Evolutionary conservation across 1,284 basidiomycete genomes (phyloP).

Genomic region (Boletus semigastroideus): DNA sequence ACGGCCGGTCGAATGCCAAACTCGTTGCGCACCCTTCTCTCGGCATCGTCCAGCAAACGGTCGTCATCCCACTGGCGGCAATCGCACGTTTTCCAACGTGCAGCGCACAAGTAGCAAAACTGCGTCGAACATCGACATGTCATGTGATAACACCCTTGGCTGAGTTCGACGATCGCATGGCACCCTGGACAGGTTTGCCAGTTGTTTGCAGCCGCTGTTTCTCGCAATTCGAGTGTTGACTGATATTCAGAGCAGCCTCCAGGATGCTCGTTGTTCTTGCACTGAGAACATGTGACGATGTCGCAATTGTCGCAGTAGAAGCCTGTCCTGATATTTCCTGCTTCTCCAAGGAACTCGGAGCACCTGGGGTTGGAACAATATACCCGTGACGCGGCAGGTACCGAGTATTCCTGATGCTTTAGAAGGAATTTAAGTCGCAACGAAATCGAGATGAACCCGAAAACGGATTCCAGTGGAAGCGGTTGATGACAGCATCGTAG

Average conservation of each 20-base stretch:
- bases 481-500: conserved; percentile 40
- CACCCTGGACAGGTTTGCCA: conserved; percentile 47
- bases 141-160: conserved; percentile 44
- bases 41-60: conserved; percentile 32
- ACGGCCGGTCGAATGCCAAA: conserved; percentile 16
- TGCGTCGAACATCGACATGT: conserved; percentile 43
- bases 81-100: conserved; percentile 39
- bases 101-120: conserved; percentile 46
- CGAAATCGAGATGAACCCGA: conserved; percentile 24
- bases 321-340: conserved; percentile 4
- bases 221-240: conserved; percentile 28
- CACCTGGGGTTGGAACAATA: conserved; percentile 43
- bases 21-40: conserved; percentile 30
- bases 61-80: conserved; percentile 44
- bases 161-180: conserved; percentile 41
- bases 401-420: conserved; percentile 34
- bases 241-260: conserved; percentile 21
- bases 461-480: conserved; percentile 32
- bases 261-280: conserved; percentile 28
- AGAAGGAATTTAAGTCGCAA: conserved; percentile 27
- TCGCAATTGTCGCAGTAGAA: conserved; percentile 26
- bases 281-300: conserved; percentile 33
- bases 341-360: conserved; percentile 39
- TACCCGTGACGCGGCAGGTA: conserved; percentile 33
- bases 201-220: conserved; percentile 30